A percentile compares a stretch with the other conserved stretches of the same genome.
phyloP scores from a whole-genome alignment of 139 green algal species.

The Chlamydomonas schloesseri region DNA sequence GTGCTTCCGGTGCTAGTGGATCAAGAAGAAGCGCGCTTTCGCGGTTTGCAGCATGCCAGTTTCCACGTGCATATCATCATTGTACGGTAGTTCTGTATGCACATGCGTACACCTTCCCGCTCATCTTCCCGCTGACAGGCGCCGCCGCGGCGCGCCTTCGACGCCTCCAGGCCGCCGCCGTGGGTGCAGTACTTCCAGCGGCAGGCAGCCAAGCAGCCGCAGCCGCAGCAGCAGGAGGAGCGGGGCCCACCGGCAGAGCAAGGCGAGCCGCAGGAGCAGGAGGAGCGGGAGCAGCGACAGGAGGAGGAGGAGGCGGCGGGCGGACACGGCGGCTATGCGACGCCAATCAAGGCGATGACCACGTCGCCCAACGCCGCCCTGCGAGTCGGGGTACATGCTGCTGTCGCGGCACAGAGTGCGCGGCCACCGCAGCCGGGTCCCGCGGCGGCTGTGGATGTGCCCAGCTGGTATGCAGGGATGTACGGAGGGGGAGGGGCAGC shows the following conservation, averaged over 20 bases:
- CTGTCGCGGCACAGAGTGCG: no score
- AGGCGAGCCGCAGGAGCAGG: conserved; percentile 14
- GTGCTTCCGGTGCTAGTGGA: no score
- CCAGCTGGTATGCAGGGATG: conserved; percentile 16
- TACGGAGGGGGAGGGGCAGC: conserved; percentile 2
- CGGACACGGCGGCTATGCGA: background rate
- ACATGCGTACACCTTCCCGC: no score
- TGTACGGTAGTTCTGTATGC: no score
- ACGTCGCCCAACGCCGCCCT: no score
- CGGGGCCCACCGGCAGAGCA: background rate
- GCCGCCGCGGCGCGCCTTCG: conserved; percentile 8
- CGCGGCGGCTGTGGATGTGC: background rate
- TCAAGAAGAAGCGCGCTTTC: no score
- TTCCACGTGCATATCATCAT: no score
- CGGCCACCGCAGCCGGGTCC: background rate
- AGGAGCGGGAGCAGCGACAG: background rate
- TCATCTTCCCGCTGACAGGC: background rate
- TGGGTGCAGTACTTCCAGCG: conserved; percentile 3
- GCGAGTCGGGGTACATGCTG: no score
- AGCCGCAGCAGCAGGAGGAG: conserved; percentile 19
- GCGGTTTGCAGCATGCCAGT: no score
- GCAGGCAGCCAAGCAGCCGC: conserved; percentile 14
- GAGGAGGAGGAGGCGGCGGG: background rate
- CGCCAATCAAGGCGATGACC: background rate
- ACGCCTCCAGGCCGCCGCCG: conserved; percentile 19